phyloP scores from a whole-genome alignment of 257 asterid genomes.

The Nicotiana noctiflora region DNA sequence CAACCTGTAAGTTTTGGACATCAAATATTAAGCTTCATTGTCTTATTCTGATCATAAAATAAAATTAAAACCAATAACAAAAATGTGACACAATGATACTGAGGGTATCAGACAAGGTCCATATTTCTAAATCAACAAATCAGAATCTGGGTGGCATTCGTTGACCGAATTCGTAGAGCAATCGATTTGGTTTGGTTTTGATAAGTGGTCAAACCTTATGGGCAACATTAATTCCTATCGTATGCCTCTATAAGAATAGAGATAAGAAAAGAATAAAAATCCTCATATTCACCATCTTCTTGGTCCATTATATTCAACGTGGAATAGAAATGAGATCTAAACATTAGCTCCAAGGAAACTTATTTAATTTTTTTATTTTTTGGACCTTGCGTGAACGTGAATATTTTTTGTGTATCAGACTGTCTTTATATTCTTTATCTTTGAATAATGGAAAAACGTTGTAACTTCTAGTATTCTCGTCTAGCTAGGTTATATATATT shows the following conservation, averaged over 20 bases:
- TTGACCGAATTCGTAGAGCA: not conserved
- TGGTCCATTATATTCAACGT: not conserved
- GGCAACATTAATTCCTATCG: not conserved
- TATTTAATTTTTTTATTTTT: too few relatives aligned
- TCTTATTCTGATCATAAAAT: not conserved
- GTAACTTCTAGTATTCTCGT: too few relatives aligned
- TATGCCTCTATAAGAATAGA: not conserved
- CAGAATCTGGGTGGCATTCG: not conserved
- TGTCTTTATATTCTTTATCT: too few relatives aligned
- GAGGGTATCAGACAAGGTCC: not conserved
- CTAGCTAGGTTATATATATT: too few relatives aligned
- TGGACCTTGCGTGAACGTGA: too few relatives aligned
- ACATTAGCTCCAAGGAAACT: not conserved
- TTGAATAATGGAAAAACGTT: too few relatives aligned
- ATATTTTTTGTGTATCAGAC: too few relatives aligned
- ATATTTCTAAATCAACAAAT: not conserved
- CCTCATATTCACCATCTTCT: not conserved
- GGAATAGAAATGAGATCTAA: not conserved
- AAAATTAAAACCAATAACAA: not conserved
- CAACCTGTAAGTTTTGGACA: not conserved
- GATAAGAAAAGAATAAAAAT: not conserved
- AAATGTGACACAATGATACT: not conserved
- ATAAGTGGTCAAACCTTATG: not conserved
- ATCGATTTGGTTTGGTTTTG: not conserved
- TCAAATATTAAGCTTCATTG: not conserved